These are phyloP conservation scores for Eucalyptus marginata DNA, from an alignment of 345 rosid genomes.

Conservation along the genomic window DNA sequence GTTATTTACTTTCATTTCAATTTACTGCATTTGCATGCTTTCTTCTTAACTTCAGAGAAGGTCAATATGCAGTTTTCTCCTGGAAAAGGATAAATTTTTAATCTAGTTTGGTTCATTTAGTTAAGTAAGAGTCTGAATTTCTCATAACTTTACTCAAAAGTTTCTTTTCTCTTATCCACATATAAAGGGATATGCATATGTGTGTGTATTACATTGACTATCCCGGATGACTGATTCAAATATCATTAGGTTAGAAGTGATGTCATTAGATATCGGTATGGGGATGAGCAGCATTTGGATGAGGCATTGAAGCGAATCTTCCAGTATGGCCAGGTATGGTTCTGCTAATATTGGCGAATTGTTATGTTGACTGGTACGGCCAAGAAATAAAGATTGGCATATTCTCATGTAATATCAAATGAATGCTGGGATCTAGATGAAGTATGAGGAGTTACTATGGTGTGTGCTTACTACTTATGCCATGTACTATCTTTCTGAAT, in stretches of 20 bases:
- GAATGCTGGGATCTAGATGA: not conserved
- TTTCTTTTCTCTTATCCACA: not conserved
- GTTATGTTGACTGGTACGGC: not conserved
- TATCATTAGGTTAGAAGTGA: conserved; percentile 66
- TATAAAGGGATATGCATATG: not conserved
- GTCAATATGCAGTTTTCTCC: not conserved
- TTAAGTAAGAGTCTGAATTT: not conserved
- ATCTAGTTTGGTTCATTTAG: not conserved
- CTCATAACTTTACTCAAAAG: not conserved
- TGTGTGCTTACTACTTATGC: not conserved
- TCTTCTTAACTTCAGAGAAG: not conserved
- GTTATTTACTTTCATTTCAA: not conserved
- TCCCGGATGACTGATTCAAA: not conserved
- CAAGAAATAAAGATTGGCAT: not conserved
- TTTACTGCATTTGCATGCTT: not conserved
- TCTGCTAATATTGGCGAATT: not conserved
- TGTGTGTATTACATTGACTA: not conserved
- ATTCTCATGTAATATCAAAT: not conserved
- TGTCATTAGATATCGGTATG: conserved; percentile 83
- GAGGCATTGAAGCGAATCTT: conserved; percentile 89
- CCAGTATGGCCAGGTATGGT: conserved; percentile 79
- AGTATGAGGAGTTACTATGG: not conserved
- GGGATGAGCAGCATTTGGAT: conserved; percentile 96
- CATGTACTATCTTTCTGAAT: not conserved
- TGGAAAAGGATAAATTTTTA: not conserved